These are phyloP conservation scores for Calonectria pseudoturangicola DNA, from an alignment of 2,329 filamentous ascomycete species.

Conservation along the genomic window DNA sequence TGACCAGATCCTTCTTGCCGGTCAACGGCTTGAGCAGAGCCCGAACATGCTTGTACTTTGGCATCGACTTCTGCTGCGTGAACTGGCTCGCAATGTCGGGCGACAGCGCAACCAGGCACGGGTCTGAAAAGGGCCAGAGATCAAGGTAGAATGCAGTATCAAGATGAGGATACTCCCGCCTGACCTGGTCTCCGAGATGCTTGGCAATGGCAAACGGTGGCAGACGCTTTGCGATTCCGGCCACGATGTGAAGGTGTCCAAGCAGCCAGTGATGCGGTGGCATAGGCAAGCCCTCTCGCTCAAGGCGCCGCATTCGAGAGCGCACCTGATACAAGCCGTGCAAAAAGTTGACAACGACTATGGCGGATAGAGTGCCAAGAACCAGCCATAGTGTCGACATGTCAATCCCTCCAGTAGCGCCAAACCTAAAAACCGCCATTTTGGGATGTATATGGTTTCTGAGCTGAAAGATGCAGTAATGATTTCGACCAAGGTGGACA, in stretches of 20 bases:
- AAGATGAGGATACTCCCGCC: neutral
- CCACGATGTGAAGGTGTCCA: neutral
- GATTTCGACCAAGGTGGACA: neutral
- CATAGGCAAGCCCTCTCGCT: neutral
- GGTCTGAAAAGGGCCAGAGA: neutral
- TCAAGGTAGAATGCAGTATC: slow-evolving; percentile 4
- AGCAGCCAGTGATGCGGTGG: slow-evolving; percentile 2
- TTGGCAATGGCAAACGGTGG: neutral
- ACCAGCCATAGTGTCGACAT: neutral
- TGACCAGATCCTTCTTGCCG: neutral
- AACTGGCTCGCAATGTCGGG: slow-evolving; percentile 3
- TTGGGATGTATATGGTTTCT: neutral
- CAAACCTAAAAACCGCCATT: neutral
- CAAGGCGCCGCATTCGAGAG: neutral
- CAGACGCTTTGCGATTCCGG: neutral
- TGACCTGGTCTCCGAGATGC: neutral
- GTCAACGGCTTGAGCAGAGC: neutral
- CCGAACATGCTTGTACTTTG: neutral
- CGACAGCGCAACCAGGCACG: neutral
- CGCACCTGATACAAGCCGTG: neutral
- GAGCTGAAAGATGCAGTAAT: neutral
- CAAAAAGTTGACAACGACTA: neutral
- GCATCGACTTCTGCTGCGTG: neutral
- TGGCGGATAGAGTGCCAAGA: neutral
- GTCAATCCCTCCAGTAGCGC: neutral